phyloP scores from a whole-genome alignment of 805 yeast species.

The Barnettozyma vustinii region DNA sequence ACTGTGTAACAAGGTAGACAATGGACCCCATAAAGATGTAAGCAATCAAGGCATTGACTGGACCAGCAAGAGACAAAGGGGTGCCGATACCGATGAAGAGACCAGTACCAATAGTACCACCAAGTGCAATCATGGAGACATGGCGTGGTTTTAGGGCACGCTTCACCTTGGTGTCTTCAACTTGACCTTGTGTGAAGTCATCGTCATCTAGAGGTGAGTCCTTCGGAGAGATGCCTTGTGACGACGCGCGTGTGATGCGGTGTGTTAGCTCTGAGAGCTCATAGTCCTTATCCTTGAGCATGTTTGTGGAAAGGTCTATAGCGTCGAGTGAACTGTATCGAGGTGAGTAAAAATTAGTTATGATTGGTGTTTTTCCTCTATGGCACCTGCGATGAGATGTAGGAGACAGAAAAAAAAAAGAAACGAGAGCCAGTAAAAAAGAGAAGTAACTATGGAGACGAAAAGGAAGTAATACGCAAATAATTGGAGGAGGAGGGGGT shows the following conservation, averaged over 20 bases:
- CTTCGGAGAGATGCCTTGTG: background rate
- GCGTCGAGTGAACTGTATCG: background rate
- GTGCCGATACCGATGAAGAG: conserved; percentile 59
- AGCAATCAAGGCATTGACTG: conserved; percentile 60
- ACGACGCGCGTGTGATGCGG: background rate
- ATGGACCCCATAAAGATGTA: conserved; percentile 61
- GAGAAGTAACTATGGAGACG: background rate
- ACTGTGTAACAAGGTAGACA: conserved; percentile 62
- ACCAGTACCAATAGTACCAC: conserved; percentile 80
- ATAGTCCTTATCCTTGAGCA: background rate
- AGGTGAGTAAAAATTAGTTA: background rate
- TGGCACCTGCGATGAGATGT: background rate
- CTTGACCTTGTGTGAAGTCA: background rate
- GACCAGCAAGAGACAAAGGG: conserved; percentile 57
- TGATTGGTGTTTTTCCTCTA: background rate
- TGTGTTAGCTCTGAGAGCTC: conserved; percentile 2
- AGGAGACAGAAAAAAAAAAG: background rate
- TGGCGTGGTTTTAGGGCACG: conserved; percentile 62
- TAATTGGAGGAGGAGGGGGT: too few species aligned
- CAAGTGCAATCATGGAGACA: conserved; percentile 70
- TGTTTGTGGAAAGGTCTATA: background rate
- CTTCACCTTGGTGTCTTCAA: conserved; percentile 35
- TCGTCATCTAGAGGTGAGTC: background rate
- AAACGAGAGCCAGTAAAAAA: background rate
- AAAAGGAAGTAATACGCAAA: too few species aligned